Conservation (phyloP, 2,329 filamentous ascomycete genomes). For the Endocalyx cinctus region DNA sequence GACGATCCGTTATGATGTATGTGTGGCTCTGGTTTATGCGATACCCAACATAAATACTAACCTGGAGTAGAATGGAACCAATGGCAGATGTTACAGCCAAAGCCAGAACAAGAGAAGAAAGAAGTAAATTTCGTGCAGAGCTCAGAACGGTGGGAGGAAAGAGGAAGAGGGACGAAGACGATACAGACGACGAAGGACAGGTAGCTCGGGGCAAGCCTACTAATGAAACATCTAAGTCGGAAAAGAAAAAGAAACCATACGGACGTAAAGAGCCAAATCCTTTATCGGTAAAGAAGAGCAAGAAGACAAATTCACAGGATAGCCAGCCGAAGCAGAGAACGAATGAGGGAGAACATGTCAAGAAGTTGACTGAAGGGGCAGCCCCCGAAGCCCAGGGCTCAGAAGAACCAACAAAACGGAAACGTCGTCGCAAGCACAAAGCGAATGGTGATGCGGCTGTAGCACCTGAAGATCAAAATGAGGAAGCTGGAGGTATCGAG, state of each 20-base stretch:
- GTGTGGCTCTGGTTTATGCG: not conserved
- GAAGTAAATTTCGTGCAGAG: constrained; percentile 67
- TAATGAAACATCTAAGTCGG: constrained; percentile 1
- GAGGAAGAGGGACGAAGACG: constrained; percentile 44
- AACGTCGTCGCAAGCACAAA: constrained; percentile 23
- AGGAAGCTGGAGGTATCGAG: constrained; percentile 1
- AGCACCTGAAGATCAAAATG: constrained; percentile 1
- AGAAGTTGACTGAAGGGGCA: constrained; percentile 6
- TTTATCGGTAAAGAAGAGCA: constrained; percentile 68
- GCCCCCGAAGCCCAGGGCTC: constrained; percentile 5
- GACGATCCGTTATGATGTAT: constrained; percentile 54
- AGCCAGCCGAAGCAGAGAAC: constrained; percentile 7
- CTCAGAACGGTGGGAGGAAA: constrained; percentile 50
- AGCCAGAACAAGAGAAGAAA: constrained; percentile 64
- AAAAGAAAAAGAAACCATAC: constrained; percentile 47
- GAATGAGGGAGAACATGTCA: constrained; percentile 1
- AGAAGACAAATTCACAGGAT: constrained; percentile 24
- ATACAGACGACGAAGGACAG: constrained; percentile 27
- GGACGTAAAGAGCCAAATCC: constrained; percentile 69
- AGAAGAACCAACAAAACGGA: constrained; percentile 16
- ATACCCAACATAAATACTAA: no score
- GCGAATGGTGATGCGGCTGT: constrained; percentile 6
- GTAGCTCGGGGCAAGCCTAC: constrained; percentile 9
- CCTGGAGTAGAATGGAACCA: constrained; percentile 72
- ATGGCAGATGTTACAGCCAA: constrained; percentile 66